phyloP scores from a whole-genome alignment of 2,329 filamentous ascomycete species.

The Trichophyton simii region DNA sequence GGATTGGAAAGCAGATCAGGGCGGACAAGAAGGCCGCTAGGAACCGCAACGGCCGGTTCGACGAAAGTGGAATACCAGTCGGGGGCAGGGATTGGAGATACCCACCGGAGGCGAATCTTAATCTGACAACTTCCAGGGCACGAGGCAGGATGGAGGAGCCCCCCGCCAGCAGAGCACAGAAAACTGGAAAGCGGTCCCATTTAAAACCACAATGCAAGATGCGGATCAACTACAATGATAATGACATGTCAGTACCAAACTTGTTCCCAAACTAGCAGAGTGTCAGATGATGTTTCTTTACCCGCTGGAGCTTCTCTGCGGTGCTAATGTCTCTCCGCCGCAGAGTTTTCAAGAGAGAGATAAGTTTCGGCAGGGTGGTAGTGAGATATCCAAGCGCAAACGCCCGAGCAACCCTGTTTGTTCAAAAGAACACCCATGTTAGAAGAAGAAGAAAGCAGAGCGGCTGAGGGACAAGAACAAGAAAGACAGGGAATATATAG shows the following conservation, averaged over 20 bases:
- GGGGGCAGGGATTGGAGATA: background rate
- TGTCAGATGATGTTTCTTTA: conserved; percentile 14
- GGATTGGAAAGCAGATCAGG: conserved; percentile 37
- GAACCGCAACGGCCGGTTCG: conserved; percentile 24
- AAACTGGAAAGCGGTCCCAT: conserved; percentile 40
- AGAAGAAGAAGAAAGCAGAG: background rate
- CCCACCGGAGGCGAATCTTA: conserved; percentile 3
- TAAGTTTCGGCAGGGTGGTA: conserved; percentile 34
- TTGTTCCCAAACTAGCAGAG: too few relatives aligned
- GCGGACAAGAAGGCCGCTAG: conserved; percentile 37
- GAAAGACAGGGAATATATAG: background rate
- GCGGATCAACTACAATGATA: conserved; percentile 22
- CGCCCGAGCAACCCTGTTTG: conserved; percentile 27
- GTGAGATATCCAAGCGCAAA: conserved; percentile 40
- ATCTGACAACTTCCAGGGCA: conserved; percentile 12
- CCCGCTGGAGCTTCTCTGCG: conserved; percentile 26
- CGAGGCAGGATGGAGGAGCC: conserved; percentile 38
- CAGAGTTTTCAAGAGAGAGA: conserved; percentile 28
- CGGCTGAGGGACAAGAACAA: background rate
- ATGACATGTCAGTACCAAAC: too few relatives aligned
- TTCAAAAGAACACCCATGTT: background rate
- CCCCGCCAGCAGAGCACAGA: conserved; percentile 41
- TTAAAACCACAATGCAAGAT: conserved; percentile 31
- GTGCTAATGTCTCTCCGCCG: conserved; percentile 21
- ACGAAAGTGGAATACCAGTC: background rate